Evolutionary conservation across 75 land plant genomes (phyloP), one percentile per base, ranked within the genome.

Genomic region (Picea sitchensis): DNA sequence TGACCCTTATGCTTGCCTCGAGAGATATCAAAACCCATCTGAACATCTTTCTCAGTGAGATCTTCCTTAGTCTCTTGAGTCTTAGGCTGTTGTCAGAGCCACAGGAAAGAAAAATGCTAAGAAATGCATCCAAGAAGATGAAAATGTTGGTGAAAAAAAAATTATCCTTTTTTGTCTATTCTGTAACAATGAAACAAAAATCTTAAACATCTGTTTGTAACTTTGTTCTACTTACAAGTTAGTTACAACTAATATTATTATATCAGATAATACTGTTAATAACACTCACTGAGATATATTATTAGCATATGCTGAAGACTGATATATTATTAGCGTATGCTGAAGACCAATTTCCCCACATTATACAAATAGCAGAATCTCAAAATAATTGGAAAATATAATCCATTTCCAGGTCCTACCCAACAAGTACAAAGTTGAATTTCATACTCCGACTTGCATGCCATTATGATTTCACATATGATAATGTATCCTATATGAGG

Each of bases 1-100:
- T 94, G 97, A 51, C 99, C 99, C 82, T 83, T 96, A 73, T 96
- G 99, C 80, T 92, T 96, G 41, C 95, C 90, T 44, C 76, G 88
- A n/a, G 99, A 82, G 23, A 96, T 89, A 78, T 96, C 98, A 87
- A 96, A 96, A 61, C 88, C 89, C 90, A 92, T 90, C 72, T 84
- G 80, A 7, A 90, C 89, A 87, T 96, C 99, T 67, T 83, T 83
- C n/a, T 82, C 87, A 21, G 95, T 81, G 12, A 90, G 74, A 44
- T 96, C 98, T 77, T 96, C 90, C 91, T 90, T 94, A 47, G 82
- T 77, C 63, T 87, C 95, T 83, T 92, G 92, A 65, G 78, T 65
- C 78, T 85, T 73, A 20, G 95, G 89, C 93, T 89, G 85, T 78
- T 47, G 65, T 20, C 60, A 72, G 59, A 14, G 21, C 65, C 12